Conservation (phyloP, 2,329 filamentous ascomycete genomes). For the Lasiodiplodia citricola region DNA sequence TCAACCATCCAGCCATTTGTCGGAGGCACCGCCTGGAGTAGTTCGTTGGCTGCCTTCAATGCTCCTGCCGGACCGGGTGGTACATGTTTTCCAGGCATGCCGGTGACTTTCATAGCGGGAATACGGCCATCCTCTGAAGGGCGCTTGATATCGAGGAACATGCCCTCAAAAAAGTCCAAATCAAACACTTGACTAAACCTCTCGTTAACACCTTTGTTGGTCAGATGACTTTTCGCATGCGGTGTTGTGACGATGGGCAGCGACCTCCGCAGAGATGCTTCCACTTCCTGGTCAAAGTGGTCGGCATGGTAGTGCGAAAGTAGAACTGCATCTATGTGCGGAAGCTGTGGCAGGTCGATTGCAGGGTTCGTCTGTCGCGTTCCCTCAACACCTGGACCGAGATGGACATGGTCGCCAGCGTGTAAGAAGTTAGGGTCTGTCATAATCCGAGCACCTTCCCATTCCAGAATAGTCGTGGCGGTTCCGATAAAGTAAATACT, state of each 20-base stretch:
- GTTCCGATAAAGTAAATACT: background rate
- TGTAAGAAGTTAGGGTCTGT: slow-evolving; percentile 70
- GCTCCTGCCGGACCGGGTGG: slow-evolving; percentile 43
- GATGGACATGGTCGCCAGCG: slow-evolving; percentile 68
- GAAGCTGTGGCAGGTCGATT: slow-evolving; percentile 64
- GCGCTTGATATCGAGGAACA: slow-evolving; percentile 51
- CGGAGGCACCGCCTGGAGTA: slow-evolving; percentile 62
- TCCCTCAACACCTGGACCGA: slow-evolving; percentile 66
- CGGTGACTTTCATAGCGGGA: slow-evolving; percentile 62
- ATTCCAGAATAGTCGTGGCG: slow-evolving; percentile 41
- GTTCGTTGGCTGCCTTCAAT: slow-evolving; percentile 53
- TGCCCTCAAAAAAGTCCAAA: slow-evolving; percentile 62
- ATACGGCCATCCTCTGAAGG: slow-evolving; percentile 29
- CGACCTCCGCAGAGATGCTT: slow-evolving; percentile 55
- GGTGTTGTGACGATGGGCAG: slow-evolving; percentile 69
- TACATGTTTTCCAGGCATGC: slow-evolving; percentile 70
- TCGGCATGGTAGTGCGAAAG: slow-evolving; percentile 70
- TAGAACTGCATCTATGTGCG: slow-evolving; percentile 64
- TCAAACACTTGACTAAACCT: slow-evolving; percentile 61
- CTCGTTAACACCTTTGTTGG: slow-evolving; percentile 49
- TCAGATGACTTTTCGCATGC: slow-evolving; percentile 62
- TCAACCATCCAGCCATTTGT: slow-evolving; percentile 72
- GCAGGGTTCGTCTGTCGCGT: slow-evolving; percentile 63
- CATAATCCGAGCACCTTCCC: slow-evolving; percentile 59
- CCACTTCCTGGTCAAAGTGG: slow-evolving; percentile 61